A percentile compares a stretch with the other conserved stretches of the same genome.
Evolutionary conservation across 106 monocot genomes (phyloP).

Genomic region (Dendrobium nobile): DNA sequence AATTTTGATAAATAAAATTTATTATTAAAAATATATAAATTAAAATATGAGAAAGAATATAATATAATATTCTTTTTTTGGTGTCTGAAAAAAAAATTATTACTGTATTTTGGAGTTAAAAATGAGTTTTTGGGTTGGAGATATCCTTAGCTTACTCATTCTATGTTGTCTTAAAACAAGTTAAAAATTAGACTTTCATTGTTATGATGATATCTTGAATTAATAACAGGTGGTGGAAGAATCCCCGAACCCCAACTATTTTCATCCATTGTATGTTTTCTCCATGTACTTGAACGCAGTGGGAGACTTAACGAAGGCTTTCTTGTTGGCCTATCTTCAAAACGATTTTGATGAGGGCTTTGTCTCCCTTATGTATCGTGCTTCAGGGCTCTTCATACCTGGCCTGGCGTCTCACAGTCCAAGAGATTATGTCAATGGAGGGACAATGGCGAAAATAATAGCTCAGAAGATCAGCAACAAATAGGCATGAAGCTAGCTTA

Average conservation of each 20-base stretch:
- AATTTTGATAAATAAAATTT: too few species aligned
- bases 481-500: background rate
- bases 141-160: too few species aligned
- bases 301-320: slow-evolving; percentile 20
- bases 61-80: too few species aligned
- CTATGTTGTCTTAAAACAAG: too few species aligned
- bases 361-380: slow-evolving; percentile 25
- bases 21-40: too few species aligned
- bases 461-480: background rate
- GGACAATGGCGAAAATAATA: slow-evolving; percentile 14
- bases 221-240: slow-evolving; percentile 27
- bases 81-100: too few species aligned
- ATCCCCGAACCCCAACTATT: slow-evolving; percentile 30
- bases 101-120: too few species aligned
- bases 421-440: slow-evolving; percentile 37
- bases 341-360: slow-evolving; percentile 20
- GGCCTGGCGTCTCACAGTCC: slow-evolving; percentile 45
- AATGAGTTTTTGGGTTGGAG: too few species aligned
- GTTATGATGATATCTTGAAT: too few species aligned
- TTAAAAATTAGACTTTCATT: too few species aligned
- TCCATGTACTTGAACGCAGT: slow-evolving; percentile 17
- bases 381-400: slow-evolving; percentile 12
- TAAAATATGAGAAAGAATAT: too few species aligned
- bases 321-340: slow-evolving; percentile 8
- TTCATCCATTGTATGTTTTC: slow-evolving; percentile 6